Conservation (phyloP, 1,139 yeast genomes). For the Keqinozyma sinolaborantium region DNA sequence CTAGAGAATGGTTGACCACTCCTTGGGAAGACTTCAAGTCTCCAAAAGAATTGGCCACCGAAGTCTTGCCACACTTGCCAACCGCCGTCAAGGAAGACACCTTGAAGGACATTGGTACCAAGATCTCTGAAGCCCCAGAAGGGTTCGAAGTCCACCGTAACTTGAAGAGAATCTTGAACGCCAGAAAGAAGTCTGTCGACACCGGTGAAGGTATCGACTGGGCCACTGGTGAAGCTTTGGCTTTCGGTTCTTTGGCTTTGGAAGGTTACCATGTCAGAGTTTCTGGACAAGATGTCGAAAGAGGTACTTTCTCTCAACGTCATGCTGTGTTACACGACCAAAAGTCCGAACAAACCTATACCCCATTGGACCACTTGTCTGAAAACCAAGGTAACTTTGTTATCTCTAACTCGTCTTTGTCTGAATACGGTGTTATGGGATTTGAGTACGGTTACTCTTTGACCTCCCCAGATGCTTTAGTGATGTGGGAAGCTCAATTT, state of each 20-base stretch:
- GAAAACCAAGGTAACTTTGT: constrained; percentile 84
- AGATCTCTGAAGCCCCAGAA: constrained; percentile 81
- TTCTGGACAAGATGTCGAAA: constrained; percentile 99
- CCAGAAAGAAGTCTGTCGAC: constrained; percentile 84
- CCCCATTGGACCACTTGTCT: constrained; percentile 78
- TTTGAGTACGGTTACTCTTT: constrained; percentile 98
- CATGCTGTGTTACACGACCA: constrained; percentile 98
- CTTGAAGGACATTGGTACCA: constrained; percentile 75
- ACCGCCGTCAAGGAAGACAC: constrained; percentile 77
- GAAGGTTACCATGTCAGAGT: constrained; percentile 98
- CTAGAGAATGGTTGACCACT: constrained; percentile 97
- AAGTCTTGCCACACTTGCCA: constrained; percentile 92
- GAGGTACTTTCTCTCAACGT: constrained; percentile 99
- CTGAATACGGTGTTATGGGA: constrained; percentile 99
- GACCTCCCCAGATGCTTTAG: constrained; percentile 92
- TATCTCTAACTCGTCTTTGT: constrained; percentile 92
- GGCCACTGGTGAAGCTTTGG: constrained; percentile 99
- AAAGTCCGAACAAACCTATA: constrained; percentile 73
- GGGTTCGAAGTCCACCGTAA: constrained; percentile 92
- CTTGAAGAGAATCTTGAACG: constrained; percentile 88
- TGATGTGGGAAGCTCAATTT: constrained; percentile 99
- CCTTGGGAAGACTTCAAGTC: constrained; percentile 99
- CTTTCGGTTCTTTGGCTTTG: constrained; percentile 85
- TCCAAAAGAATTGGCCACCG: constrained; percentile 95
- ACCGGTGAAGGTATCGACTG: constrained; percentile 95